phyloP scores from a whole-genome alignment of 2,329 filamentous ascomycete species.

The Fusarium nygamai region DNA sequence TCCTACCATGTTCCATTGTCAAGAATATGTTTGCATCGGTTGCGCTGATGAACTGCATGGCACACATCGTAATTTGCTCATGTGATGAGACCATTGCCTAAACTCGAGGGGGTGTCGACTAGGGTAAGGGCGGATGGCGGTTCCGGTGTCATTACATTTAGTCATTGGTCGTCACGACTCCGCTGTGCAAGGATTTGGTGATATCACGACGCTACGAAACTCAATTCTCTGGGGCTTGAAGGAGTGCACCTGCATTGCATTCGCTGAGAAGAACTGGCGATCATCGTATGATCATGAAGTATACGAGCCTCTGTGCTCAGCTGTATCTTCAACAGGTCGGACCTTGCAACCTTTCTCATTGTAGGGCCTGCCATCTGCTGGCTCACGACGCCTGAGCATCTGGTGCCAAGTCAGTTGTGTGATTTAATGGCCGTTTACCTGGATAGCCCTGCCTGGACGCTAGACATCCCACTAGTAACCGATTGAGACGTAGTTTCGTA shows the following conservation, averaged over 20 bases:
- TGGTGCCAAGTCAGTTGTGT: not conserved
- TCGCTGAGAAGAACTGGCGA: rapidly evolving
- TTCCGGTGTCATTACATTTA: rapidly evolving
- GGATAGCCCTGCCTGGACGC: rapidly evolving
- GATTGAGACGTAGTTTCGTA: rapidly evolving
- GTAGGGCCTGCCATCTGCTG: rapidly evolving
- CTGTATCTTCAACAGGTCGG: rapidly evolving
- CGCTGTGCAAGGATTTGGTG: not conserved
- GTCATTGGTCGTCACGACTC: not conserved
- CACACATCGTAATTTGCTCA: not conserved
- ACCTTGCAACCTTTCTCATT: rapidly evolving
- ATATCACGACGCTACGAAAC: not conserved
- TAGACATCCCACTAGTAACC: not conserved
- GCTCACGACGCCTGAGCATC: rapidly evolving
- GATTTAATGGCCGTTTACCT: not conserved
- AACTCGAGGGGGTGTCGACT: rapidly evolving
- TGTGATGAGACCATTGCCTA: not conserved
- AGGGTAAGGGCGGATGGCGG: not conserved
- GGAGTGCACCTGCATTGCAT: rapidly evolving
- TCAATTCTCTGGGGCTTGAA: rapidly evolving
- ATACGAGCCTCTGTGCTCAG: rapidly evolving
- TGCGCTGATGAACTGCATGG: not conserved
- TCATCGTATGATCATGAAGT: not conserved
- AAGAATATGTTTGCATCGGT: too few species aligned
- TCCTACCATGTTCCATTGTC: not conserved